These are phyloP conservation scores for Moesziomyces antarcticus DNA, from an alignment of 1,284 basidiomycete genomes.

Conservation along the genomic window DNA sequence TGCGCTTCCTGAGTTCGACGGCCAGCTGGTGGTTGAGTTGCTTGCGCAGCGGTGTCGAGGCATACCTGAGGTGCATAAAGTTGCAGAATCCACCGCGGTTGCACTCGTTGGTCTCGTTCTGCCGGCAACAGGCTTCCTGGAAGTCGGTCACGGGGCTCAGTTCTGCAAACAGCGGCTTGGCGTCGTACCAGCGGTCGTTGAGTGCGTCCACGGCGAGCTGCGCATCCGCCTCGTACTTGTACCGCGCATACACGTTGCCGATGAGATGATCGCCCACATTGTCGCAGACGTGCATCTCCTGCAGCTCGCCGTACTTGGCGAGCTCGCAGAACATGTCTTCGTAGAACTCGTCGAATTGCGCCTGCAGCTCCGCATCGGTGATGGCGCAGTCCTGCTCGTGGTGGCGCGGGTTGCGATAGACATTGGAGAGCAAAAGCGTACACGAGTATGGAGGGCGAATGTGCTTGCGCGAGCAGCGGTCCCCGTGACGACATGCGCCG, in stretches of 20 bases:
- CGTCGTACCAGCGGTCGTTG: conserved; percentile 98
- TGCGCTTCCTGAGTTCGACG: conserved; percentile 54
- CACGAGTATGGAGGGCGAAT: conserved; percentile 97
- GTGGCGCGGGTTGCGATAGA: conserved; percentile 97
- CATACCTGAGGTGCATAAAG: conserved; percentile 86
- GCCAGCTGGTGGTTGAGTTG: conserved; percentile 61
- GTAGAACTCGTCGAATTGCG: conserved; percentile 96
- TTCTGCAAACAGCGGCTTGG: conserved; percentile 96
- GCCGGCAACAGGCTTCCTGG: conserved; percentile 96
- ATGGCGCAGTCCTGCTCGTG: conserved; percentile 82
- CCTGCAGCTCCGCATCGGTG: conserved; percentile 83
- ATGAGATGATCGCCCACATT: conserved; percentile 99
- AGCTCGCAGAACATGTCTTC: conserved; percentile 83
- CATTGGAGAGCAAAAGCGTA: conserved; percentile 96
- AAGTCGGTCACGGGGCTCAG: conserved; percentile 98
- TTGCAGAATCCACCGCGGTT: conserved; percentile 81
- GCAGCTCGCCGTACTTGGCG: conserved; percentile 90
- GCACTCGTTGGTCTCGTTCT: conserved; percentile 77
- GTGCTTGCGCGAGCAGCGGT: conserved; percentile 95
- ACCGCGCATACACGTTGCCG: conserved; percentile 97
- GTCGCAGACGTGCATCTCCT: conserved; percentile 96
- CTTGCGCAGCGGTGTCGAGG: conserved; percentile 43
- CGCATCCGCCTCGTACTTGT: conserved; percentile 98
- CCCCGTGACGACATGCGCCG: conserved; percentile 94
- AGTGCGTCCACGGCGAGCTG: conserved; percentile 90